Evolutionary conservation across 169 alveolate genomes (phyloP).

Genomic region (Cryptosporidium tyzzeri): DNA sequence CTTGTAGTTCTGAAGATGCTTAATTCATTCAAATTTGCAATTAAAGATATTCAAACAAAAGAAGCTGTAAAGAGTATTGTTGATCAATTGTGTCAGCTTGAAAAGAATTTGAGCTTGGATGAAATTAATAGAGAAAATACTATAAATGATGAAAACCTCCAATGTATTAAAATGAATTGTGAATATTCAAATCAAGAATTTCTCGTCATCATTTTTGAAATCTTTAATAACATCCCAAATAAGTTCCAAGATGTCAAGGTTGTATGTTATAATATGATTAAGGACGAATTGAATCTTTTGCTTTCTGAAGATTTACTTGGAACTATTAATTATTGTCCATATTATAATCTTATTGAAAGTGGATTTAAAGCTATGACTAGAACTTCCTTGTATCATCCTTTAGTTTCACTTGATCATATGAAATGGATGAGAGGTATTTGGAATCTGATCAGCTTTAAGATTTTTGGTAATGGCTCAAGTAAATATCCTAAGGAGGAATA

Average conservation of each 20-base stretch:
- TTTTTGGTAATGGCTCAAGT: neutral
- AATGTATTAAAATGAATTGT: neutral
- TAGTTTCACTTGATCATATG: constrained; percentile 22
- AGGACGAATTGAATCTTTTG: constrained; percentile 30
- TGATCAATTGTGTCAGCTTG: constrained; percentile 46
- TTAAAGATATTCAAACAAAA: neutral
- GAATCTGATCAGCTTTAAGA: neutral
- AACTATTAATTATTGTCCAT: neutral
- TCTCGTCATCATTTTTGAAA: constrained; percentile 19
- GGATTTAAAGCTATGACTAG: neutral
- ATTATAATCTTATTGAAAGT: constrained; percentile 3
- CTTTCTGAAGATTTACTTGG: neutral
- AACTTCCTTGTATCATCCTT: neutral
- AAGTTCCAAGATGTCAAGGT: constrained; percentile 14
- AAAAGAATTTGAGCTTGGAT: neutral
- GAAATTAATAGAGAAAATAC: neutral
- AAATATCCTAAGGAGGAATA: neutral
- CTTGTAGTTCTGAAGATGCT: constrained; percentile 17
- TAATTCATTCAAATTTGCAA: neutral
- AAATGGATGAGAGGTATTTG: constrained; percentile 22
- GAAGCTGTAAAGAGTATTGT: constrained; percentile 23
- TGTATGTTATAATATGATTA: constrained; percentile 28
- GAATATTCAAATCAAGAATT: neutral
- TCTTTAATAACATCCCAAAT: constrained; percentile 25
- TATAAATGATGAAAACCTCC: neutral